Evolutionary conservation across 73 alveolate genomes (phyloP).

Genomic region (Stentor coeruleus): DNA sequence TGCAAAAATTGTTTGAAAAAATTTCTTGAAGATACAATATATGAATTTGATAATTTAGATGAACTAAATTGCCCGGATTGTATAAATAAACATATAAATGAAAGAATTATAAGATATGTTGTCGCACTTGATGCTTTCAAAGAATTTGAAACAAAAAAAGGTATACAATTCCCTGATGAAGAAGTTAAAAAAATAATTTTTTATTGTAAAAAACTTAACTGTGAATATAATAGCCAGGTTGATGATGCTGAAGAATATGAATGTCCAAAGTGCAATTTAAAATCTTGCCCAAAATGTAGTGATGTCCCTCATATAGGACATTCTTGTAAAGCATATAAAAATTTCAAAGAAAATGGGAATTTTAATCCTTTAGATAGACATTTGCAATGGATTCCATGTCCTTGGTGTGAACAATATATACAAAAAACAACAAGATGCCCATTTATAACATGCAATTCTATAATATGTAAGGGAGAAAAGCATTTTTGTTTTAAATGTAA

Average conservation of each 20-base stretch:
- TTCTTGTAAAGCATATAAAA: neutral
- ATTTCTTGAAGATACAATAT: neutral
- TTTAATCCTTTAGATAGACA: neutral
- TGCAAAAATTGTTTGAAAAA: neutral
- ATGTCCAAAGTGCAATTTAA: neutral
- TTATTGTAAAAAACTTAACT: neutral
- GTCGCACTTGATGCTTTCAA: neutral
- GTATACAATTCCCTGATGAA: neutral
- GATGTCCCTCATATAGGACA: neutral
- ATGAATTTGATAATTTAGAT: neutral
- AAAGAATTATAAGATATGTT: neutral
- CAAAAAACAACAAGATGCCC: slow-evolving; percentile 17
- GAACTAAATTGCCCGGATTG: neutral
- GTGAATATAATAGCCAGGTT: neutral
- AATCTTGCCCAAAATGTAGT: neutral
- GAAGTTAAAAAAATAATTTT: neutral
- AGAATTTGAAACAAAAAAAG: neutral
- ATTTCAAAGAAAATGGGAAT: slow-evolving; percentile 4
- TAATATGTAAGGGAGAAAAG: neutral
- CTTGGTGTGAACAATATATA: neutral
- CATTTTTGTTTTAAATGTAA: slow-evolving; percentile 17
- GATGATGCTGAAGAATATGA: neutral
- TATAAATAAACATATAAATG: neutral
- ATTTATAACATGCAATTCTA: neutral
- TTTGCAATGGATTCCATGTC: slow-evolving; percentile 5